These are phyloP conservation scores for Silene vulgaris DNA, from an alignment of 179 eudicot genomes.

Conservation along the genomic window DNA sequence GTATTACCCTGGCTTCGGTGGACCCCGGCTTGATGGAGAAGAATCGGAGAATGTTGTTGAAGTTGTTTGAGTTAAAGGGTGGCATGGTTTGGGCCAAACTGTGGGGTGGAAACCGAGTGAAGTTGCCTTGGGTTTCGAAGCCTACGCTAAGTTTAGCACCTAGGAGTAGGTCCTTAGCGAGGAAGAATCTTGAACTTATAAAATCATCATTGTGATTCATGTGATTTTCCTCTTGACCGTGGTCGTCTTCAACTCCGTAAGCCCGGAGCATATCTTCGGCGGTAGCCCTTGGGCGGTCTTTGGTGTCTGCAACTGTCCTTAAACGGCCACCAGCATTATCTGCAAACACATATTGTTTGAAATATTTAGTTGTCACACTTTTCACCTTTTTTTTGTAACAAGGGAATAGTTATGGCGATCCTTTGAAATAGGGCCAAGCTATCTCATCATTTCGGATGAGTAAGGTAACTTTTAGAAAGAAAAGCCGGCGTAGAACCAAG, in stretches of 20 bases:
- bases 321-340: not conserved
- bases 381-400: too few species aligned
- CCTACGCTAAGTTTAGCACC: slow-evolving; percentile 2
- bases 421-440: too few species aligned
- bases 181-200: slow-evolving; percentile 4
- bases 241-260: slow-evolving; percentile 1
- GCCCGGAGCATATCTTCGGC: not conserved
- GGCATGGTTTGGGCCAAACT: slow-evolving; percentile 1
- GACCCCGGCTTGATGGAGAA: slow-evolving; percentile 6
- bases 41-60: not conserved
- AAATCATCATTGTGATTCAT: slow-evolving; percentile 9
- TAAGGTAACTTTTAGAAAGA: too few species aligned
- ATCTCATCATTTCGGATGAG: too few species aligned
- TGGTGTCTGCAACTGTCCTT: slow-evolving; percentile 12
- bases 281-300: not conserved
- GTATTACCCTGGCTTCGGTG: not conserved
- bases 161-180: not conserved
- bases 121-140: not conserved
- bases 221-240: not conserved
- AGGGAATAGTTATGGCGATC: too few species aligned
- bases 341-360: not conserved
- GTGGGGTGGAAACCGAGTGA: slow-evolving; percentile 9
- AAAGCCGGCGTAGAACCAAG: too few species aligned
- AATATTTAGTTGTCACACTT: too few species aligned
- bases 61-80: slow-evolving; percentile 1